Evolutionary conservation across 148 eudicot genomes (phyloP), one percentile per base, ranked within the genome.

Genomic region (Rhododendron mucronatum): DNA sequence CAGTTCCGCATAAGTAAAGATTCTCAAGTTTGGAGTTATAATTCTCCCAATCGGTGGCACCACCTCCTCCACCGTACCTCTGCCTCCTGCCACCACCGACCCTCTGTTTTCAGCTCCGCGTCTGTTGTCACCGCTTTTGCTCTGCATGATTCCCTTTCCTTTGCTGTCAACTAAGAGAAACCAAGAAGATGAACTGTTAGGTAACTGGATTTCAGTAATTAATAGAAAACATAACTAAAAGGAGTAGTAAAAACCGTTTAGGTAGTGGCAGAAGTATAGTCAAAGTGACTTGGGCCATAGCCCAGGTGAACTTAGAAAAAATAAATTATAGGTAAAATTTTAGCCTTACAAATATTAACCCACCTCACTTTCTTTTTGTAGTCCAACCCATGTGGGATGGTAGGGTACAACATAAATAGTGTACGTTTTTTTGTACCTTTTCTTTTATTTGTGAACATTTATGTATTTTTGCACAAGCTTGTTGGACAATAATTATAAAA

Each of bases 11-110:
- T 84, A 93, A 1, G 84, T 90, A 48, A 90, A 96, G 84, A 86
- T 61, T 83, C 88, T 96, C 41, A 90, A 75, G 83, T 93, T 85
- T n/a, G 95, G 98, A 12, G 89, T 91, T 37, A 91, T 85, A 7
- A 91, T 89, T 45, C 33, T 81, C 35, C 96, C 95, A 0, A 84
- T 86, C 15, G 90, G 39, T 1, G 86, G 48, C 48, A 81, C 30
- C 37, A 18, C 18, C 83, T 35, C 11, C 3, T 0, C 75, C 84
- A 23, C 84, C 35, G 48, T 8, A 33, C 7, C 16, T 50, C 12
- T 26, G 2, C 67, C 69, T 30, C 83, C n/a, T 44, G 7, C 69
- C 33, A 33, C 35, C 81, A 9, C 20, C 59, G 5, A 12, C 33
- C 35, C 76, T 30, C 18, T 71, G 76, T 71, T 28, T 71, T 71